Evolutionary conservation across 2,329 filamentous ascomycete species (phyloP).

Genomic region (Incumbomyces delicatus): DNA sequence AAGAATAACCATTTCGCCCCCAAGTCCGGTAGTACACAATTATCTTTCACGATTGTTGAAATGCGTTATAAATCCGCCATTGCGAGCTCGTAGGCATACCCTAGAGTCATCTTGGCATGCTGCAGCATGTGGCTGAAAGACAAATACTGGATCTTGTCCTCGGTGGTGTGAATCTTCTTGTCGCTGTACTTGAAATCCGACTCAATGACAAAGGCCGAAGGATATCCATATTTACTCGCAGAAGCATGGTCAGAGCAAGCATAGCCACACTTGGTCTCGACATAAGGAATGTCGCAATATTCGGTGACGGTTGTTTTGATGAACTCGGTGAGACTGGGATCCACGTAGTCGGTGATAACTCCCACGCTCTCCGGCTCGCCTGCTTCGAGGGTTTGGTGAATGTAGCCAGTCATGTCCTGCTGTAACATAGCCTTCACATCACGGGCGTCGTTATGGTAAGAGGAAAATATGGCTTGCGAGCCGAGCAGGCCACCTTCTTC

Average conservation of each 20-base stretch:
- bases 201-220: constrained; percentile 56
- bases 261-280: constrained; percentile 82
- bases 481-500: constrained; percentile 82
- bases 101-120: constrained; percentile 75
- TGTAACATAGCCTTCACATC: constrained; percentile 94
- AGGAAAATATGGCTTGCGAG: constrained; percentile 77
- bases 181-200: constrained; percentile 51
- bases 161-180: constrained; percentile 62
- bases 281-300: constrained; percentile 82
- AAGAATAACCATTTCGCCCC: no score
- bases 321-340: constrained; percentile 71
- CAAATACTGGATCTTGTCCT: constrained; percentile 61
- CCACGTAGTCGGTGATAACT: constrained; percentile 86
- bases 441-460: constrained; percentile 62
- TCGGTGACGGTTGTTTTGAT: constrained; percentile 80
- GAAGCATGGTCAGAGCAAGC: constrained; percentile 65
- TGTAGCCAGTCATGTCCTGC: constrained; percentile 94
- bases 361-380: constrained; percentile 78
- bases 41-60: no score
- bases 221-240: constrained; percentile 56
- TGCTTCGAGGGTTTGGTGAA: constrained; percentile 70
- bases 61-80: constrained; percentile 54
- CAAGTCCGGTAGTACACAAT: no score
- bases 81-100: constrained; percentile 73
- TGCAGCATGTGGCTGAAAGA: constrained; percentile 87